Percentiles rank a stretch among this genome's conserved stretches.
Evolutionary conservation across 305 asterid genomes (phyloP).

Genomic region (Fraxinus xanthoxyloides): DNA sequence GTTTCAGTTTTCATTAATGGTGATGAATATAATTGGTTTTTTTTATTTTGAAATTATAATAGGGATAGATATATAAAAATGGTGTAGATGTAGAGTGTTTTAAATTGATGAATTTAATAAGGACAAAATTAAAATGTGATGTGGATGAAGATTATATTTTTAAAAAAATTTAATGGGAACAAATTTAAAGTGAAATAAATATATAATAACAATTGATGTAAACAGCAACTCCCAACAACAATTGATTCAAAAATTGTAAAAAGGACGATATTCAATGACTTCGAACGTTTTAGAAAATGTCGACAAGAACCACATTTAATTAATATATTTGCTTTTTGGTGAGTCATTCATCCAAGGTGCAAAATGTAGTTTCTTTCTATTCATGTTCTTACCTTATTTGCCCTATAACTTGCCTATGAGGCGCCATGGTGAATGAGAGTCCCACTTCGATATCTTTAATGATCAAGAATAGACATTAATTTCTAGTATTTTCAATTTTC

Average conservation of each 20-base stretch:
- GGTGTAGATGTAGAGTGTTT: too few species aligned
- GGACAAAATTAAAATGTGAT: too few species aligned
- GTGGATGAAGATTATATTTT: too few species aligned
- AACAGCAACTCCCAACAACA: too few species aligned
- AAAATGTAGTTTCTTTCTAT: background rate
- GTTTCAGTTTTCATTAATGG: conserved; percentile 28
- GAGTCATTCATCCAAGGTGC: background rate
- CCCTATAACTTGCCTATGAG: background rate
- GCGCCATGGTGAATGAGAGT: background rate
- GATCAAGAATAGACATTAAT: background rate
- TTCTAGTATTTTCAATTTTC: background rate
- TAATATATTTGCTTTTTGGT: background rate
- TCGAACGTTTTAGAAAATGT: background rate
- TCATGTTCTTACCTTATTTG: background rate
- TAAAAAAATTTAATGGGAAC: too few species aligned
- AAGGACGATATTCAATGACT: background rate
- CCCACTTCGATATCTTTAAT: background rate
- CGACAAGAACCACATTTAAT: background rate
- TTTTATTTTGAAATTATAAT: too few species aligned
- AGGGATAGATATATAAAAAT: too few species aligned
- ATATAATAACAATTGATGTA: too few species aligned
- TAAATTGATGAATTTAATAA: too few species aligned
- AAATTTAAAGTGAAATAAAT: too few species aligned
- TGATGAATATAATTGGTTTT: too few species aligned
- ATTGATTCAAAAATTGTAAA: background rate